A percentile compares a stretch with the other conserved stretches of the same genome.
phyloP scores from a whole-genome alignment of 2,329 filamentous ascomycete species.

The Sporothrix schenckii region DNA sequence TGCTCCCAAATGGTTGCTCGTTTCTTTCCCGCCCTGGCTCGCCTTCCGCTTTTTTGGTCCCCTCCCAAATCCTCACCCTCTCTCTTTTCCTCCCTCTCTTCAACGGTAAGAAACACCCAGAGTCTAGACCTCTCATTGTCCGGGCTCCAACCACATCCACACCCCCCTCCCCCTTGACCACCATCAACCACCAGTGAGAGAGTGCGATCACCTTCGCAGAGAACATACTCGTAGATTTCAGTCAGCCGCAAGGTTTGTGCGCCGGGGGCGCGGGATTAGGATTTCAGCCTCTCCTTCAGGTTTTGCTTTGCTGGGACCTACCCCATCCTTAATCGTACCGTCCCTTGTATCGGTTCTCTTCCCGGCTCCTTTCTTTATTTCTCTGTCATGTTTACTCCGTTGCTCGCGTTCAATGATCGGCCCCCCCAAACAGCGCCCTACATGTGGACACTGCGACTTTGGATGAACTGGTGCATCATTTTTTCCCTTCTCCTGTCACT shows the following conservation, averaged over 20 bases:
- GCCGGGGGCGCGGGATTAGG: neutral
- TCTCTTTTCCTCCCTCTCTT: neutral
- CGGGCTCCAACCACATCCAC: slow-evolving; percentile 2
- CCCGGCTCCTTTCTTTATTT: neutral
- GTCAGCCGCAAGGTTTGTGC: slow-evolving; percentile 14
- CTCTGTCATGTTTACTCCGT: neutral
- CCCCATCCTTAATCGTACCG: neutral
- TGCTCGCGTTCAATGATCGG: neutral
- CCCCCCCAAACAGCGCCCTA: slow-evolving; percentile 7
- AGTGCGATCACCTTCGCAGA: slow-evolving; percentile 1
- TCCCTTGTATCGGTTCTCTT: neutral
- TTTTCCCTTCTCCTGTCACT: neutral
- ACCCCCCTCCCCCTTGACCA: neutral
- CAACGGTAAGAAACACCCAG: neutral
- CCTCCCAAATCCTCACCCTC: neutral
- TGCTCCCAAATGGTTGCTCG: neutral
- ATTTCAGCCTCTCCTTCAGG: slow-evolving; percentile 17
- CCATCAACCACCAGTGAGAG: neutral
- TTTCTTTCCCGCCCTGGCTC: slow-evolving; percentile 15
- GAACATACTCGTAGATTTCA: slow-evolving; percentile 3
- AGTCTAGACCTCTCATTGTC: slow-evolving; percentile 17
- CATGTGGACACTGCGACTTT: neutral
- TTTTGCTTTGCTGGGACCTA: slow-evolving; percentile 4
- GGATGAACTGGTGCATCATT: slow-evolving; percentile 9
- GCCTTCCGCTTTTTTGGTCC: slow-evolving; percentile 7